Base-by-base conservation (phyloP, 345 rosid genomes). In the Gossypioides kirkii region DNA sequence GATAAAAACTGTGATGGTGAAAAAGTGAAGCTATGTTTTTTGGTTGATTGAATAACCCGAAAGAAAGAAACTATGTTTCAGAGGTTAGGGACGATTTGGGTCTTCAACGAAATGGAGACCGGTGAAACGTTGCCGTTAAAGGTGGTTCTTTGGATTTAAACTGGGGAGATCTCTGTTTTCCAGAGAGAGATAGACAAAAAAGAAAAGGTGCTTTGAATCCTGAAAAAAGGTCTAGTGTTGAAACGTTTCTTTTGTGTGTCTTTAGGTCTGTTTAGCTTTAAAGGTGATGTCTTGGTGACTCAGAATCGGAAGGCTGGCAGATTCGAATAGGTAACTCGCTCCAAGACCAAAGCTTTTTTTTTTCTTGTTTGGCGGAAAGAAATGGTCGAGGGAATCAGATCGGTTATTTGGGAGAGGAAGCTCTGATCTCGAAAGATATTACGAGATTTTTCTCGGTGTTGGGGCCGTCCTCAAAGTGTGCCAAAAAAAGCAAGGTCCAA, bases 341-440 rank as follows among this genome's bases (percentile, higher is more conserved):
- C 26, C 42, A 50, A 69, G 59, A 50, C 28, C 25, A 28, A 28
- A 69, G 46, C 72, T 28, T 16, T 46, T 71, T 58, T 45, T 41
- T 36, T 55, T 56, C 38, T 32, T 65, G 72, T 75, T 77, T 73
- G 71, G 43, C 43, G 60, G 16, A 71, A 46, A 69, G 5, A 58
- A 64, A 75, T 71, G 58, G 74, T 52, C 46, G 25, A 56, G 70
- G 42, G 49, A 77, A 69, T 70, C 78, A 81, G 88, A 89, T 88
- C 82, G 82, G 84, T 83, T 81, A 36, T 62, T 80, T 43, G 86
- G 83, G 77, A 74, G 78, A 76, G 62, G 58, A 83, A 83, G 89
- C 87, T 86, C 89, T 86, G 87, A 88, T 90, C 90, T 89, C 83
- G 77, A 83, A 80, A 82, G 84, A 79, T 84, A 78, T 85, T 56